A percentile compares a stretch with the other conserved stretches of the same genome.
phyloP scores from a whole-genome alignment of 2,329 filamentous ascomycete species.

The Monilinia fructigena region DNA sequence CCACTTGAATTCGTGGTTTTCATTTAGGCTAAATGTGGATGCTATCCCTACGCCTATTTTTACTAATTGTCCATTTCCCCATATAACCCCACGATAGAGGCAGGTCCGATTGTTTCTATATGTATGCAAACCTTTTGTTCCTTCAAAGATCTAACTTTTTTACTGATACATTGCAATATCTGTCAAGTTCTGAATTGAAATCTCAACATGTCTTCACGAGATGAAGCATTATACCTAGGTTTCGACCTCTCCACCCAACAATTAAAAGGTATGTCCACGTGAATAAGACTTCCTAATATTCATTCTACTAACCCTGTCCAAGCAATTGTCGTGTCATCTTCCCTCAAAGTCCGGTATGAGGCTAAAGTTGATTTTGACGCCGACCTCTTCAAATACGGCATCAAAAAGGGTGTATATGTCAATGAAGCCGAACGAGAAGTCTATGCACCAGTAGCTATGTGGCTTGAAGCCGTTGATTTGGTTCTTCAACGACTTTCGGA shows the following conservation, averaged over 20 bases:
- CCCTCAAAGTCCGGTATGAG: slow-evolving; percentile 76
- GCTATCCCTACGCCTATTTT: slow-evolving; percentile 19
- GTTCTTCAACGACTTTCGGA: slow-evolving; percentile 72
- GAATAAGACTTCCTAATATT: slow-evolving; percentile 20
- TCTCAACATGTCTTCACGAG: slow-evolving; percentile 41
- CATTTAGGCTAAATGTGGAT: slow-evolving; percentile 25
- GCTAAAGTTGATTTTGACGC: slow-evolving; percentile 95
- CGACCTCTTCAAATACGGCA: slow-evolving; percentile 74
- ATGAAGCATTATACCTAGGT: slow-evolving; percentile 74
- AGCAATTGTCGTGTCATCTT: slow-evolving; percentile 81
- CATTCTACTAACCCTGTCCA: slow-evolving; percentile 27
- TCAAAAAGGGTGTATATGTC: slow-evolving; percentile 83
- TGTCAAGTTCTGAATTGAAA: slow-evolving; percentile 19
- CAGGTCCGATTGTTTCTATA: slow-evolving; percentile 3
- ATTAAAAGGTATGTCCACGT: slow-evolving; percentile 67
- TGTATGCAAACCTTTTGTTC: slow-evolving; percentile 11
- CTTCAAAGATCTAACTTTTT: neutral
- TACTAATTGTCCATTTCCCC: slow-evolving; percentile 19
- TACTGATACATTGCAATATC: neutral
- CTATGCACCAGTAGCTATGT: slow-evolving; percentile 89
- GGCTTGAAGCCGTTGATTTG: slow-evolving; percentile 87
- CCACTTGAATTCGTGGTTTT: slow-evolving; percentile 2
- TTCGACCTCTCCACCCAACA: slow-evolving; percentile 98
- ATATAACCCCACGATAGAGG: slow-evolving; percentile 22
- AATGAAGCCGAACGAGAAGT: slow-evolving; percentile 84